Evolutionary conservation across 1,284 basidiomycete species (phyloP).

Genomic region (Xerocomus minutiporus): DNA sequence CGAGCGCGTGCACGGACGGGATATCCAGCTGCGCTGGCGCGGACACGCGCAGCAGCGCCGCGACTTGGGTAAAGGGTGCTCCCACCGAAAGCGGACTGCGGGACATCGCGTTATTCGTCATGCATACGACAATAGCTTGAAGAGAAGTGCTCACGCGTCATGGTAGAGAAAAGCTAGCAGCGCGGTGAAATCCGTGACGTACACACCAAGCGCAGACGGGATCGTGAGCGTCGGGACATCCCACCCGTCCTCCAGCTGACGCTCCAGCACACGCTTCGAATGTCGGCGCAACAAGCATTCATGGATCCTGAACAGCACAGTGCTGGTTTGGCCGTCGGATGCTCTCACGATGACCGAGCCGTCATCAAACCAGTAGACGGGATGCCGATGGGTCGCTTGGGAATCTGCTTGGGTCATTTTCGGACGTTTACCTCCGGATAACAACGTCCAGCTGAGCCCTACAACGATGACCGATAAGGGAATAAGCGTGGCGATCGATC

Average conservation of each 20-base stretch:
- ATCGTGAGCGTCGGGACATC: constrained; percentile 31
- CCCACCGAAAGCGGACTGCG: constrained; percentile 43
- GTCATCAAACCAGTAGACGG: constrained; percentile 59
- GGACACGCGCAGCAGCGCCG: constrained; percentile 51
- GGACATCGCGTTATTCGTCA: not conserved
- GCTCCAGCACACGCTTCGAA: constrained; percentile 31
- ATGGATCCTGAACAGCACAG: constrained; percentile 52
- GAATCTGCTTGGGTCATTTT: not conserved
- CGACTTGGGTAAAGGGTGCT: constrained; percentile 42
- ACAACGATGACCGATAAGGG: constrained; percentile 4
- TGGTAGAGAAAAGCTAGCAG: constrained; percentile 62
- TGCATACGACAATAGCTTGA: not conserved
- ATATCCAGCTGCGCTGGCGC: constrained; percentile 53
- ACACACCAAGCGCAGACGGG: constrained; percentile 33
- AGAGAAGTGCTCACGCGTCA: constrained; percentile 47
- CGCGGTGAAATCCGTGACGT: constrained; percentile 46
- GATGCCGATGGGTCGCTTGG: constrained; percentile 30
- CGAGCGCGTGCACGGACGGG: constrained; percentile 45
- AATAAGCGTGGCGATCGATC: constrained; percentile 8
- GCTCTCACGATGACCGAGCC: constrained; percentile 51
- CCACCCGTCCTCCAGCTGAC: constrained; percentile 1
- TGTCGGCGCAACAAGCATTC: constrained; percentile 47
- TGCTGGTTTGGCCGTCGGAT: constrained; percentile 16
- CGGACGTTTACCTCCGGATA: not conserved
- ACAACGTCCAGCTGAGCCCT: constrained; percentile 6